Percentiles rank a stretch among this genome's conserved stretches.
Evolutionary conservation across 148 eudicot species (phyloP).

Genomic region (Amaranthus hypochondriacus): DNA sequence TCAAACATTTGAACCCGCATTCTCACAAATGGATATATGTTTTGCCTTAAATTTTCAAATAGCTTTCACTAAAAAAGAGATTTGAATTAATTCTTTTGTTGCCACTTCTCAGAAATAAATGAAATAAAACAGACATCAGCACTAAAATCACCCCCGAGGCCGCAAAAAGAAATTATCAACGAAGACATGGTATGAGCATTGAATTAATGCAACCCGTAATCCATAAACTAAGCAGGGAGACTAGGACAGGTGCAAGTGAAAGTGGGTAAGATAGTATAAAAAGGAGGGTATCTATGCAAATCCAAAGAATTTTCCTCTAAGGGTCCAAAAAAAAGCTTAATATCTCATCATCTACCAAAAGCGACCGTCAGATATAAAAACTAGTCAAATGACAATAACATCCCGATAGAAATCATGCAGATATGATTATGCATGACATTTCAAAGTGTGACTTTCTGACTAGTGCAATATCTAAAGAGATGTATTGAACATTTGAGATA

Average conservation of each 20-base stretch:
- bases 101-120: background rate
- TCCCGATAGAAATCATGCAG: background rate
- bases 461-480: background rate
- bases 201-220: too few relatives aligned
- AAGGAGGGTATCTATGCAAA: background rate
- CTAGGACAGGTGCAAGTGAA: too few relatives aligned
- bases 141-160: background rate
- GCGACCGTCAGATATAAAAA: background rate
- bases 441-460: background rate
- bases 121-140: background rate
- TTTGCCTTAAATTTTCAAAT: background rate
- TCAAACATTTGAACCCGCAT: background rate
- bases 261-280: too few relatives aligned
- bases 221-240: too few relatives aligned
- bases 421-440: background rate
- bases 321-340: background rate
- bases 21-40: background rate
- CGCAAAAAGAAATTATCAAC: background rate
- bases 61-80: background rate
- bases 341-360: background rate
- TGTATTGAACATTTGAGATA: background rate
- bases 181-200: background rate
- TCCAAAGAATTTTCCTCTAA: background rate
- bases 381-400: background rate
- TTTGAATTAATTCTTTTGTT: background rate